phyloP scores from a whole-genome alignment of 106 monocot genomes.

The Dioscorea zingiberensis region DNA sequence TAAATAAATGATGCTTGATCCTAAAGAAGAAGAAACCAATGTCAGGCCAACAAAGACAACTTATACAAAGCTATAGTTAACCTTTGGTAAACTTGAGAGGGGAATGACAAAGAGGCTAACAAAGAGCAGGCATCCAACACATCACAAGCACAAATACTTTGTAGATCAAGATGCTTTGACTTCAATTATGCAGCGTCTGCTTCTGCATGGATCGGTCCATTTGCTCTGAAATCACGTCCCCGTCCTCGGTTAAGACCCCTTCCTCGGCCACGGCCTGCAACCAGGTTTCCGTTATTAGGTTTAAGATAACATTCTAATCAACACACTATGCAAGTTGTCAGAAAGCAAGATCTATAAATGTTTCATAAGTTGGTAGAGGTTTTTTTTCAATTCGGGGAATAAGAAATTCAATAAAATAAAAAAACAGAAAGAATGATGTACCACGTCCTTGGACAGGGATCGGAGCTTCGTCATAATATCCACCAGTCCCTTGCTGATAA shows the following conservation, averaged over 20 bases:
- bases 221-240: slow-evolving; percentile 28
- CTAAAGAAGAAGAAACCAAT: slow-evolving; percentile 4
- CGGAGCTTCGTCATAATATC: slow-evolving; percentile 35
- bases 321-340: too few species aligned
- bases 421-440: background rate
- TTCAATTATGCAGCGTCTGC: slow-evolving; percentile 11
- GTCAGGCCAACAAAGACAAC: slow-evolving; percentile 1
- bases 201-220: slow-evolving; percentile 24
- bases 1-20: slow-evolving; percentile 1
- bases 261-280: slow-evolving; percentile 57
- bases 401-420: background rate
- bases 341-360: background rate
- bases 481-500: slow-evolving; percentile 45
- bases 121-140: slow-evolving; percentile 46
- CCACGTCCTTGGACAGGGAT: slow-evolving; percentile 28
- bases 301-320: too few species aligned
- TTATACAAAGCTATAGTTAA: slow-evolving; percentile 21
- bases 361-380: background rate
- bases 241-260: slow-evolving; percentile 41
- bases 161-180: background rate
- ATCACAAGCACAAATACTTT: slow-evolving; percentile 6
- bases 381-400: background rate
- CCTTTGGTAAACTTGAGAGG: slow-evolving; percentile 4
- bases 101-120: slow-evolving; percentile 31
- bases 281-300: background rate